A percentile compares a stretch with the other conserved stretches of the same genome.
Conservation (phyloP, 208 protist species). For the Acanthamoeba royreba region DNA sequence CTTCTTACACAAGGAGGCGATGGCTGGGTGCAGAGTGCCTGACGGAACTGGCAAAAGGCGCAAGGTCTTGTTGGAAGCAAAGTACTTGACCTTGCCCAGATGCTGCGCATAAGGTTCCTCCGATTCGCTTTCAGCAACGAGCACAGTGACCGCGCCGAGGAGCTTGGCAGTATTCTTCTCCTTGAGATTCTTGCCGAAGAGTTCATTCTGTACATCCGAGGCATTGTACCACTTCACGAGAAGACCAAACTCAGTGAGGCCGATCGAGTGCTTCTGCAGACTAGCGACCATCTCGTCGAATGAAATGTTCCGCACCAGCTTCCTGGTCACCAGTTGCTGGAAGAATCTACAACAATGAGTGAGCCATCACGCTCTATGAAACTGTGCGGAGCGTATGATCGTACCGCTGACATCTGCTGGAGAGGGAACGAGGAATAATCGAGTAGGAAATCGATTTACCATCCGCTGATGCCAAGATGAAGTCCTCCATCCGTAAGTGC, state of each 20-base stretch:
- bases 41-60: not conserved
- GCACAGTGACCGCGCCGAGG: not conserved
- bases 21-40: not conserved
- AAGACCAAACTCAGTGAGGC: not conserved
- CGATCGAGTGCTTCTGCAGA: not conserved
- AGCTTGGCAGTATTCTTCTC: not conserved
- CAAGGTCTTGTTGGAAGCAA: not conserved
- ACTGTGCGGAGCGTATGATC: too few relatives aligned
- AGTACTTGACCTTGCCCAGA: slow-evolving; percentile 1
- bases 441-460: not conserved
- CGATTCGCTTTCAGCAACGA: not conserved
- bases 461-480: not conserved
- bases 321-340: not conserved
- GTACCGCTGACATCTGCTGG: not conserved
- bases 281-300: not conserved
- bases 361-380: too few relatives aligned
- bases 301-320: not conserved
- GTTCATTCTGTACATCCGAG: not conserved
- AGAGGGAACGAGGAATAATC: not conserved
- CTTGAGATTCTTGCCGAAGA: not conserved
- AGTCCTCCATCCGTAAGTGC: not conserved
- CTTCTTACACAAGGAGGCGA: not conserved
- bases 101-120: not conserved
- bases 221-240: not conserved
- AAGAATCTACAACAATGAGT: not conserved